phyloP scores from a whole-genome alignment of 805 yeast species.

The Zygoascus biomembranicola region DNA sequence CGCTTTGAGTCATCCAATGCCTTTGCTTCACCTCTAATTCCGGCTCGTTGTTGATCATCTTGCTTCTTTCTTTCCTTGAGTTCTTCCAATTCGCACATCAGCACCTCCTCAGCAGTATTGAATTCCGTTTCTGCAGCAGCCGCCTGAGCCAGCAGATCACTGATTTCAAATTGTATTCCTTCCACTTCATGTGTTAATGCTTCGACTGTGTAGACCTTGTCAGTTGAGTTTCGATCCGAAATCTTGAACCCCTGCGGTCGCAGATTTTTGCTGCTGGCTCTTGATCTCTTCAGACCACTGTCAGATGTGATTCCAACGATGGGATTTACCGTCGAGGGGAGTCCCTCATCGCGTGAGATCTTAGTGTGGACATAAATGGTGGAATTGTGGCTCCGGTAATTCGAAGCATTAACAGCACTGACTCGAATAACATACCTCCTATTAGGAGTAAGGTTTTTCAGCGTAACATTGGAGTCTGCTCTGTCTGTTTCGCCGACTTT shows the following conservation, averaged over 20 bases:
- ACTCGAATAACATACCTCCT: constrained; percentile 27
- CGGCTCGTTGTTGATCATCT: constrained; percentile 27
- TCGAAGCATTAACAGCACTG: constrained; percentile 25
- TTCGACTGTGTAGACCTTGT: constrained; percentile 26
- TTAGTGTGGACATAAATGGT: constrained; percentile 23
- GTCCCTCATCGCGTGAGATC: constrained; percentile 18
- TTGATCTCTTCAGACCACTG: background rate
- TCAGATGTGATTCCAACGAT: constrained; percentile 2
- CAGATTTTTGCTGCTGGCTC: background rate
- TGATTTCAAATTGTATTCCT: constrained; percentile 26
- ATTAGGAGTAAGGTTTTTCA: constrained; percentile 28
- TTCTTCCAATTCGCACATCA: constrained; percentile 23
- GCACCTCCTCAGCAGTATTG: constrained; percentile 16
- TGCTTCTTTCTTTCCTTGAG: constrained; percentile 23
- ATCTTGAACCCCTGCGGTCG: background rate
- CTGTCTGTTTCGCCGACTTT: constrained; percentile 29
- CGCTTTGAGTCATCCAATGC: constrained; percentile 31
- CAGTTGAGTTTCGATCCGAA: background rate
- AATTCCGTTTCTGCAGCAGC: constrained; percentile 25
- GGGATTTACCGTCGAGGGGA: constrained; percentile 16
- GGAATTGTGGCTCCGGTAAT: constrained; percentile 21
- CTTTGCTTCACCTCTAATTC: constrained; percentile 29
- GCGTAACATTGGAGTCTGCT: constrained; percentile 24
- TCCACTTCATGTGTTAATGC: constrained; percentile 29
- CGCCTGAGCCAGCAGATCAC: constrained; percentile 20